Evolutionary conservation across 768 basidiomycete genomes (phyloP).

Genomic region (Hypholoma fasciculare): DNA sequence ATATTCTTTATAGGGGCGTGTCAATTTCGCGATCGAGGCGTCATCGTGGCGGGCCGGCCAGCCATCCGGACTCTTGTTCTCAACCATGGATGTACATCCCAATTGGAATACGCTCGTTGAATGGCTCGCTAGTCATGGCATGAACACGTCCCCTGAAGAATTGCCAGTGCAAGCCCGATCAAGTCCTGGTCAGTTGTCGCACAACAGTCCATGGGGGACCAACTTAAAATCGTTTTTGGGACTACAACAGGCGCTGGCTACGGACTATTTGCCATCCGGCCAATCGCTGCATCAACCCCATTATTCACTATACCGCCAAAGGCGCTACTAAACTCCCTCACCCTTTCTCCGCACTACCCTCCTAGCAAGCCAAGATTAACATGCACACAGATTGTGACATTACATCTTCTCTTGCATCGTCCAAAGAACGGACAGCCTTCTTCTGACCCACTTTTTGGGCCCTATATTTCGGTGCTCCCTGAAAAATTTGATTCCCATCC

Average conservation of each 20-base stretch:
- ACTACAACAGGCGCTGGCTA: conserved; percentile 55
- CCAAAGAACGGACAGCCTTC: conserved; percentile 42
- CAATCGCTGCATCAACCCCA: conserved; percentile 47
- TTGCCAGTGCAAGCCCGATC: conserved; percentile 53
- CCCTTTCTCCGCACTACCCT: conserved; percentile 64
- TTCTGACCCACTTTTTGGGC: conserved; percentile 58
- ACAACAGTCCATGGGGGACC: neutral
- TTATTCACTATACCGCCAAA: conserved; percentile 72
- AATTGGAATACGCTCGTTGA: conserved; percentile 48
- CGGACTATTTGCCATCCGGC: conserved; percentile 58
- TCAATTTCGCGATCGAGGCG: conserved; percentile 22
- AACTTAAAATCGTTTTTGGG: conserved; percentile 4
- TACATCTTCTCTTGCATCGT: conserved; percentile 76
- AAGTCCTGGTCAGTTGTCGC: conserved; percentile 43
- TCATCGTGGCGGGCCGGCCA: conserved; percentile 12
- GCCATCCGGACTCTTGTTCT: neutral
- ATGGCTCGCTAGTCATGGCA: conserved; percentile 55
- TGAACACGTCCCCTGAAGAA: conserved; percentile 34
- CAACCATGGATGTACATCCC: conserved; percentile 23
- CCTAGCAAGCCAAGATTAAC: conserved; percentile 36
- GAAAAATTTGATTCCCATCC: conserved; percentile 76
- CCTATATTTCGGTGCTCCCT: conserved; percentile 82
- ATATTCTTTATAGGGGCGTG: neutral
- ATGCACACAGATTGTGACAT: conserved; percentile 74
- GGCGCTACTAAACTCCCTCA: conserved; percentile 72